These are phyloP conservation scores for Moesziomyces antarcticus DNA, from an alignment of 1,284 basidiomycete genomes.

Conservation along the genomic window DNA sequence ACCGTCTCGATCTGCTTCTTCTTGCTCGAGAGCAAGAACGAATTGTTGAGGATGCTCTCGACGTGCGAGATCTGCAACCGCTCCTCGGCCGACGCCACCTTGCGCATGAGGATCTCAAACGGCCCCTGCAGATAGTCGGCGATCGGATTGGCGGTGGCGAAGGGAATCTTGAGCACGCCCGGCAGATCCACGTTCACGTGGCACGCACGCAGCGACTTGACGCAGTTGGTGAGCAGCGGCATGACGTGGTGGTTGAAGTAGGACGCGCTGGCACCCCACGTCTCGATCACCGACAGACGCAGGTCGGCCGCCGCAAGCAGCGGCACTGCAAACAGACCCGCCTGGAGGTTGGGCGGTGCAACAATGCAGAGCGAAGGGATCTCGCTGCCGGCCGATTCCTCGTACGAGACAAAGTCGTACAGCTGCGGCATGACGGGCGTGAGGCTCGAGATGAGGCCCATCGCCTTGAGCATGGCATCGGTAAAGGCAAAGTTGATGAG, in stretches of 20 bases:
- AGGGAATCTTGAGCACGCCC: constrained; percentile 33
- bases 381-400: constrained; percentile 33
- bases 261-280: constrained; percentile 37
- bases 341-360: constrained; percentile 36
- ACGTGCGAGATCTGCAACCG: constrained; percentile 37
- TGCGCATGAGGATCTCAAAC: constrained; percentile 44
- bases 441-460: constrained; percentile 32
- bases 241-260: constrained; percentile 44
- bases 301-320: constrained; percentile 41
- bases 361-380: constrained; percentile 38
- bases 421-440: constrained; percentile 41
- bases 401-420: constrained; percentile 43
- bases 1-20: constrained; percentile 30
- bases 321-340: constrained; percentile 38
- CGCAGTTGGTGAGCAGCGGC: constrained; percentile 37
- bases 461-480: constrained; percentile 37
- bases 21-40: constrained; percentile 23
- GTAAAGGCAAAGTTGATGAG: constrained; percentile 43
- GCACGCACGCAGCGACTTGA: constrained; percentile 40
- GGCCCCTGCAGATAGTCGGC: constrained; percentile 42
- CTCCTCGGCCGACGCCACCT: constrained; percentile 30
- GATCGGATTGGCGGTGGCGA: constrained; percentile 33
- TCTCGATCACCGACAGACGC: constrained; percentile 38
- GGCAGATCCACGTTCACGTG: constrained; percentile 38
- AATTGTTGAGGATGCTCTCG: constrained; percentile 34